A percentile compares a stretch with the other conserved stretches of the same genome.
Evolutionary conservation across 805 yeast genomes (phyloP).

Genomic region (Isabelozyma rhagii): DNA sequence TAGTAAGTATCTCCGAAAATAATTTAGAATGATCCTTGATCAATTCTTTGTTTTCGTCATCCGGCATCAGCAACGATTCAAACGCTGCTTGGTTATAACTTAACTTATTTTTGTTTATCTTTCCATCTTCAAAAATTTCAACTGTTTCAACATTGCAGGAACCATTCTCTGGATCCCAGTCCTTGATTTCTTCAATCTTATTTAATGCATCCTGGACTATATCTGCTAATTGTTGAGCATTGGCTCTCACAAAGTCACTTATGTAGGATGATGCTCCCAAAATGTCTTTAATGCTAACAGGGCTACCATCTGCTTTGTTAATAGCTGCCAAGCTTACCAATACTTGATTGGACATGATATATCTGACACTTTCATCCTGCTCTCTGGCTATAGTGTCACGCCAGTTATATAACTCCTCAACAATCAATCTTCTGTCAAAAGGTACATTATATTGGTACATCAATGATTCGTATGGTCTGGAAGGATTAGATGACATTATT

Average conservation of each 20-base stretch:
- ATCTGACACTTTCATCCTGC: constrained; percentile 82
- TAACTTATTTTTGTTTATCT: not conserved
- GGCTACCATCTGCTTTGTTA: constrained; percentile 50
- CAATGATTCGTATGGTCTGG: constrained; percentile 65
- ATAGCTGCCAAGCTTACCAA: constrained; percentile 58
- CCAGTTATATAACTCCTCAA: constrained; percentile 72
- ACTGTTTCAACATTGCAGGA: constrained; percentile 11
- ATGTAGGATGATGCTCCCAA: constrained; percentile 43
- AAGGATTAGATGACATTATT: constrained; percentile 41
- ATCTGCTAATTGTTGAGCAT: constrained; percentile 56
- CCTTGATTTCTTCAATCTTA: constrained; percentile 28
- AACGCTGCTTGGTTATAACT: constrained; percentile 1
- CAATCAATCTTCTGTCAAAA: constrained; percentile 47
- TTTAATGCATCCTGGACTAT: constrained; percentile 45
- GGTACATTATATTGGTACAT: constrained; percentile 66
- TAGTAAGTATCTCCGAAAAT: constrained; percentile 10
- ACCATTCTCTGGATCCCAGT: constrained; percentile 26
- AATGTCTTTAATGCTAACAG: constrained; percentile 41
- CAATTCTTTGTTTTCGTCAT: constrained; percentile 1
- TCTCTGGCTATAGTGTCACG: constrained; percentile 73
- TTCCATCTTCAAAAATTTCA: constrained; percentile 8
- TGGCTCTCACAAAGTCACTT: constrained; percentile 55
- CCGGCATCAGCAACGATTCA: constrained; percentile 6
- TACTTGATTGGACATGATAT: constrained; percentile 77
- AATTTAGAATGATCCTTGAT: constrained; percentile 9